A percentile compares a stretch with the other conserved stretches of the same genome.
phyloP scores from a whole-genome alignment of 2,329 filamentous ascomycete genomes.

The Botrytis sinoallii region DNA sequence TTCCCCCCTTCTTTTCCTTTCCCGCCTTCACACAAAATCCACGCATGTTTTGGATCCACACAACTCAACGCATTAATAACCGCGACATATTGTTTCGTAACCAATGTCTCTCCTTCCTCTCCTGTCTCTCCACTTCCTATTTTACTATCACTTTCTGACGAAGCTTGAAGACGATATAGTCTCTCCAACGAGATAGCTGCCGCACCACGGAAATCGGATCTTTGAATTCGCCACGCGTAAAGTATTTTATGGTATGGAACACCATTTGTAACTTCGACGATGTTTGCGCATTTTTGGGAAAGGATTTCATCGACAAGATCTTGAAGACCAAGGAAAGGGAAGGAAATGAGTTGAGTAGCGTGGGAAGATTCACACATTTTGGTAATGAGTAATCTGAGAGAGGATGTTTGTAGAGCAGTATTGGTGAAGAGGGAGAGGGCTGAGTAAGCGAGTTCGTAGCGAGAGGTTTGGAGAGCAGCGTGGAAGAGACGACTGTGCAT shows the following conservation, averaged over 20 bases:
- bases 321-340: constrained; percentile 77
- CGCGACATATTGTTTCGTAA: constrained; percentile 77
- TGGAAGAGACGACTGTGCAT: constrained; percentile 82
- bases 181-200: constrained; percentile 61
- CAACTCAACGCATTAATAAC: constrained; percentile 92
- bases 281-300: constrained; percentile 65
- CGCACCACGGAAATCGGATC: constrained; percentile 82
- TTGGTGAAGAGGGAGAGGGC: constrained; percentile 73
- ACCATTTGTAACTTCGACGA: constrained; percentile 60
- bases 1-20: constrained; percentile 34
- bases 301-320: constrained; percentile 78
- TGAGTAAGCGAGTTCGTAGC: constrained; percentile 79
- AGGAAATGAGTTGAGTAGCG: constrained; percentile 63
- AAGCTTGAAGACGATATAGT: constrained; percentile 58
- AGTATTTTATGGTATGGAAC: constrained; percentile 83
- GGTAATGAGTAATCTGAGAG: constrained; percentile 66
- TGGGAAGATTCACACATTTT: constrained; percentile 67
- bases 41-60: constrained; percentile 77
- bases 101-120: constrained; percentile 59
- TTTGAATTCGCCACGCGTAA: constrained; percentile 84
- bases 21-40: constrained; percentile 61
- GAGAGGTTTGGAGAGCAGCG: constrained; percentile 72
- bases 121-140: constrained; percentile 48
- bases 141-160: constrained; percentile 58
- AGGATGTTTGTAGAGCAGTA: constrained; percentile 66